Evolutionary conservation across 1,284 basidiomycete genomes (phyloP), one percentile per base, ranked within the genome.

Genomic region (Rhodotorula sp.): DNA sequence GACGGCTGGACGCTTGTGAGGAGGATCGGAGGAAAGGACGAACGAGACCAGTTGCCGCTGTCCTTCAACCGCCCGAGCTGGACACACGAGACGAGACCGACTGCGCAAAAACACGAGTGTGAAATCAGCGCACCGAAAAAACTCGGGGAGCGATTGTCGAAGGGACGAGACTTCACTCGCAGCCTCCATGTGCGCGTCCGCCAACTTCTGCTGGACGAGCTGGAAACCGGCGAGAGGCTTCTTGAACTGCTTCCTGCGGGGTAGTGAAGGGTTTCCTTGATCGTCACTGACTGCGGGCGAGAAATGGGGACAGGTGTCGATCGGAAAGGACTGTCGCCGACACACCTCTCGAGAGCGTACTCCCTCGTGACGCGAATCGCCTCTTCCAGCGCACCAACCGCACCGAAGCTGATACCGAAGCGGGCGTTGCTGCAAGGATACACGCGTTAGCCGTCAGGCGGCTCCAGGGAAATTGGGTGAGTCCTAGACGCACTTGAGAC

Each of bases 351-450:
- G 31, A 97, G 85, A 2, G 92, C 90, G 79, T 99, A 98, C 37
- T 86, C 85, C 37, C 91, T 85, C 0, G 94, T 87, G 60, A 87
- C 87, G 55, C 85, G 80, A 46, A 97, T 85, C 78, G 92, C 95
- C 76, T 96, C 92, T 81, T 99, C 95, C 40, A 99, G 85, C 0
- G 95, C 90, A 57, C 94, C 94, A 85, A 96, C 94, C 2, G 91
- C 90, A 18, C 81, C 80, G 52, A 70, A 75, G 6, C 59, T 54
- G 75, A 97, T 96, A 51, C 94, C 94, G 78, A 84, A 92, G 83
- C 93, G 84, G 26, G 93, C 94, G 69, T 87, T 92, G 81, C 53
- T 77, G 64, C 24, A 34, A 65, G 40, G 60, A 2, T n/a, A n/a
- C n/a, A 10, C 22, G n/a, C 1, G 34, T 24, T 4, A 8, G n/a